Conservation (phyloP, 805 yeast genomes). For the Candida sphagnicola region DNA sequence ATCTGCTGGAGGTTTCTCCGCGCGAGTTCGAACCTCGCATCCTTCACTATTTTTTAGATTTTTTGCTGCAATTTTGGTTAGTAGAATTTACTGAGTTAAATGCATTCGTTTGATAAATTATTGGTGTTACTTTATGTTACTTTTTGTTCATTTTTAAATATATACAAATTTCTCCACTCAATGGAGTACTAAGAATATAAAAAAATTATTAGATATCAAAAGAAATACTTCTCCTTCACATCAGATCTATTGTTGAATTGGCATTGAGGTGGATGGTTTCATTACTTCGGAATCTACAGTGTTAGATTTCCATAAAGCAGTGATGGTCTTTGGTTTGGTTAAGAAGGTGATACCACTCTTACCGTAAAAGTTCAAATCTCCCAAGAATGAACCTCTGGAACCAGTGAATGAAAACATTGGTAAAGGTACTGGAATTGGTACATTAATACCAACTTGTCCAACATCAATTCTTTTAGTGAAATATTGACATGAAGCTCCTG, state of each 20-base stretch:
- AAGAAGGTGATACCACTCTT: constrained; percentile 69
- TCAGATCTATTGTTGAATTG: constrained; percentile 46
- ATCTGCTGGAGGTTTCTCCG: constrained; percentile 47
- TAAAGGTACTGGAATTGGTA: constrained; percentile 77
- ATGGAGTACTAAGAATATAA: background rate
- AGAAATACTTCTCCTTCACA: background rate
- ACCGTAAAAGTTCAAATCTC: constrained; percentile 77
- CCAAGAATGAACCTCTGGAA: constrained; percentile 68
- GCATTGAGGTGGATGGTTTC: constrained; percentile 64
- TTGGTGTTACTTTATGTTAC: no score
- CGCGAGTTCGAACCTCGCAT: constrained; percentile 54
- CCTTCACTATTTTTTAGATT: constrained; percentile 37
- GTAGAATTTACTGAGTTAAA: no score
- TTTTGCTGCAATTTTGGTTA: background rate
- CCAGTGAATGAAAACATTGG: constrained; percentile 83
- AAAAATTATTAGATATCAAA: background rate
- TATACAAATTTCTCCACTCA: background rate
- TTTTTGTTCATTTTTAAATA: no score
- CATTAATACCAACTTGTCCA: constrained; percentile 76
- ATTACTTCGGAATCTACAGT: constrained; percentile 42
- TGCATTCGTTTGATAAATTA: background rate
- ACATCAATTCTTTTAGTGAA: constrained; percentile 66
- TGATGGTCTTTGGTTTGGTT: constrained; percentile 74
- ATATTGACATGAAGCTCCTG: constrained; percentile 67
- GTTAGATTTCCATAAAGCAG: constrained; percentile 60